Percentiles rank a stretch among this genome's conserved stretches.
Evolutionary conservation across 1,284 basidiomycete genomes (phyloP).

Genomic region (Apiotrichum brassicae): DNA sequence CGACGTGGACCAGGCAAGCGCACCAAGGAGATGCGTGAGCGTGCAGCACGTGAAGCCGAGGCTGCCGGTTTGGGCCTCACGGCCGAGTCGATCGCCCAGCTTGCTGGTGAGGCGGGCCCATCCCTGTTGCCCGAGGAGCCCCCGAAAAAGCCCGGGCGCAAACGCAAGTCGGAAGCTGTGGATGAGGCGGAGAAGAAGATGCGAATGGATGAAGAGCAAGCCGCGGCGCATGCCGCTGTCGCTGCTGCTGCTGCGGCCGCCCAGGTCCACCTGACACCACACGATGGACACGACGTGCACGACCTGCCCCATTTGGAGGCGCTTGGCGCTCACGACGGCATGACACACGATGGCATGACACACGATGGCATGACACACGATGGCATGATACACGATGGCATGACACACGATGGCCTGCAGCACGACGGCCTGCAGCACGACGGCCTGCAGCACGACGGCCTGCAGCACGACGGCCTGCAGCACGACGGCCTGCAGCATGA

Average conservation of each 20-base stretch:
- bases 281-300: conserved; percentile 1
- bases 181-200: conserved; percentile 16
- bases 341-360: too few relatives aligned
- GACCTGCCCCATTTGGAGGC: not conserved
- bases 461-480: conserved; percentile 2
- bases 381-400: not conserved
- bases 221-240: not conserved
- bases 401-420: too few relatives aligned
- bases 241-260: conserved; percentile 13
- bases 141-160: conserved; percentile 14
- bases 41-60: conserved; percentile 34
- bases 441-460: too few relatives aligned
- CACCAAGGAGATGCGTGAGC: conserved; percentile 44
- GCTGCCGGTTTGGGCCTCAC: conserved; percentile 24
- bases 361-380: too few relatives aligned
- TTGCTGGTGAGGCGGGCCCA: conserved; percentile 5
- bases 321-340: not conserved
- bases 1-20: conserved; percentile 49
- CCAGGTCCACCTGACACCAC: not conserved
- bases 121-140: conserved; percentile 4
- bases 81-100: conserved; percentile 7
- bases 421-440: too few relatives aligned
- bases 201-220: conserved; percentile 14
- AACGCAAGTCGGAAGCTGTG: conserved; percentile 15
- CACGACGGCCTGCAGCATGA: too few relatives aligned